Percentiles rank a stretch among this genome's conserved stretches.
phyloP scores from a whole-genome alignment of 768 basidiomycete genomes.

The Rhodotorula paludigena region DNA sequence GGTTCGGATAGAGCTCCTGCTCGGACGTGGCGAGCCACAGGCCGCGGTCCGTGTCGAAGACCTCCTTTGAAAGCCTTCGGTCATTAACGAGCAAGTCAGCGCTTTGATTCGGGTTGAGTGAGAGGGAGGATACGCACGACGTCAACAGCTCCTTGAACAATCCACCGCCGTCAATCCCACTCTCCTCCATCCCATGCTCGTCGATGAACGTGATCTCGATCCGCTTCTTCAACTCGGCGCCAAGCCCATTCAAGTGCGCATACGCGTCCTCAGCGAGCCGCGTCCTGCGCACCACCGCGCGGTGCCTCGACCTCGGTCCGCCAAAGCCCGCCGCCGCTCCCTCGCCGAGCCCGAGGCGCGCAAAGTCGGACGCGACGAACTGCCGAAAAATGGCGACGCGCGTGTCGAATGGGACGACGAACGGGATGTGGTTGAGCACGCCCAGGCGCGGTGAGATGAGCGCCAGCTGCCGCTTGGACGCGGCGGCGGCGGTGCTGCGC shows the following conservation, averaged over 20 bases:
- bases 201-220: conserved; percentile 90
- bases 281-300: conserved; percentile 60
- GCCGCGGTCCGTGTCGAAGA: conserved; percentile 88
- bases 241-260: conserved; percentile 61
- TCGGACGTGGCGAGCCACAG: conserved; percentile 86
- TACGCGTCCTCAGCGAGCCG: conserved; percentile 87
- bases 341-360: conserved; percentile 43
- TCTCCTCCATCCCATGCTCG: conserved; percentile 53
- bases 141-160: conserved; percentile 98
- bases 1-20: conserved; percentile 92
- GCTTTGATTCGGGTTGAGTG: not conserved
- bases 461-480: conserved; percentile 66
- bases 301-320: conserved; percentile 47
- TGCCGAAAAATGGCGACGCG: conserved; percentile 84
- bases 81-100: not conserved
- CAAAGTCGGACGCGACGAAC: conserved; percentile 65
- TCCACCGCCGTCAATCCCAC: conserved; percentile 92
- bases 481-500: conserved; percentile 37
- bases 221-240: conserved; percentile 70
- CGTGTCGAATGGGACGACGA: conserved; percentile 84
- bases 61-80: conserved; percentile 74
- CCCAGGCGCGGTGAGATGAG: conserved; percentile 78
- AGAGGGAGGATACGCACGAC: conserved; percentile 44
- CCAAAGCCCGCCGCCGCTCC: conserved; percentile 13
- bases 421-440: conserved; percentile 90